phyloP scores from a whole-genome alignment of 2,329 filamentous ascomycete species.

The Alternaria atra region DNA sequence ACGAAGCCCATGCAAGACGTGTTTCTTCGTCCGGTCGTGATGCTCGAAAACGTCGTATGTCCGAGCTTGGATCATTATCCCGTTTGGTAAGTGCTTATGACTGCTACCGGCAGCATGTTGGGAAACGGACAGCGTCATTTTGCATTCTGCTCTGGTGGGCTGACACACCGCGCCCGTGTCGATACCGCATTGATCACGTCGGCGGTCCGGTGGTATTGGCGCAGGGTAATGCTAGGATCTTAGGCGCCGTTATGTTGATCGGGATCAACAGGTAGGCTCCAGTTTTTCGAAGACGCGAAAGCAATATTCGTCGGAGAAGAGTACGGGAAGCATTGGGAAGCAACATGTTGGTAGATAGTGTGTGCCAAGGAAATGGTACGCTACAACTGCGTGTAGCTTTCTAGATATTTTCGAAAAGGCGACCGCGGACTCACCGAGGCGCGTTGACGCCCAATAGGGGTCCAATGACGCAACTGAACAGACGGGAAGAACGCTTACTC shows the following conservation, averaged over 20 bases:
- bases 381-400: background rate
- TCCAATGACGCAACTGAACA: constrained; percentile 1
- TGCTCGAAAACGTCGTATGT: background rate
- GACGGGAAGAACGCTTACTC: background rate
- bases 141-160: background rate
- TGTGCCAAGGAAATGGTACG: background rate
- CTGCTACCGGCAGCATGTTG: background rate
- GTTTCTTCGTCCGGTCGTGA: background rate
- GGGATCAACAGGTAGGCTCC: background rate
- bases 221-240: constrained; percentile 1
- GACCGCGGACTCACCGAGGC: background rate
- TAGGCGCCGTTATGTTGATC: background rate
- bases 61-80: background rate
- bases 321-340: background rate
- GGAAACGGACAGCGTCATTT: background rate
- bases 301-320: background rate
- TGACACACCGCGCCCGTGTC: background rate
- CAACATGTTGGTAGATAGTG: background rate
- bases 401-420: background rate
- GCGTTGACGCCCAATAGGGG: background rate
- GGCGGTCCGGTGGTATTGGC: background rate
- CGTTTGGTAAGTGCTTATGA: background rate
- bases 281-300: background rate
- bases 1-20: background rate
- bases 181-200: background rate